These are phyloP conservation scores for Globisporangium recalcitrans DNA, from an alignment of 352 stramenopile species.

Conservation along the genomic window DNA sequence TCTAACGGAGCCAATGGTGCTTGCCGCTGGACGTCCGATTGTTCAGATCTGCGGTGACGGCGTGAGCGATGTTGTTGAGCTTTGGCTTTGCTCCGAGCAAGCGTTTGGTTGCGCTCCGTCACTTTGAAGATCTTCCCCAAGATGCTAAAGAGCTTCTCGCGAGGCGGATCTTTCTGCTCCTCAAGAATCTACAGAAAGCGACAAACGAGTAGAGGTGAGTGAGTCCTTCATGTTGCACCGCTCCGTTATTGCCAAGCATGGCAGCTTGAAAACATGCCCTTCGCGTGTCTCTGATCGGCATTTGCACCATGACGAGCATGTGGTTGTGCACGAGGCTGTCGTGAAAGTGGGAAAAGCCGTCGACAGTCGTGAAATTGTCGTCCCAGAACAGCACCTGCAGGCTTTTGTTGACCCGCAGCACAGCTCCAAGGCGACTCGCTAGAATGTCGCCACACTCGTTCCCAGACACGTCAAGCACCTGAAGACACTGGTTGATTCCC, in stretches of 20 bases:
- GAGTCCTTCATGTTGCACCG: not conserved
- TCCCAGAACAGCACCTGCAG: slow-evolving; percentile 75
- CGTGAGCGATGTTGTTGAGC: not conserved
- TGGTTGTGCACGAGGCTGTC: slow-evolving; percentile 51
- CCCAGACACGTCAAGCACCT: slow-evolving; percentile 67
- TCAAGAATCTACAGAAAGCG: slow-evolving; percentile 50
- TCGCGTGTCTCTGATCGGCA: slow-evolving; percentile 75
- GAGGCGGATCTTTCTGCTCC: slow-evolving; percentile 55
- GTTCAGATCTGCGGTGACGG: not conserved
- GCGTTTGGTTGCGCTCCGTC: slow-evolving; percentile 56
- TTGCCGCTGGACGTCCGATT: not conserved
- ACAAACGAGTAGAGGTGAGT: not conserved
- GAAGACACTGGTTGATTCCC: slow-evolving; percentile 31
- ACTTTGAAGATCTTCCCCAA: slow-evolving; percentile 70
- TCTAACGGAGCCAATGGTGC: not conserved
- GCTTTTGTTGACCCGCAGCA: slow-evolving; percentile 50
- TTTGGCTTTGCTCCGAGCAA: slow-evolving; percentile 5
- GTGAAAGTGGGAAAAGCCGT: slow-evolving; percentile 64
- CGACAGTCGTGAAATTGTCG: slow-evolving; percentile 65
- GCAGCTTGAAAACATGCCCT: slow-evolving; percentile 24
- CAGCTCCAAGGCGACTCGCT: slow-evolving; percentile 32
- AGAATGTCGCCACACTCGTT: slow-evolving; percentile 70
- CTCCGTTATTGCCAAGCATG: not conserved
- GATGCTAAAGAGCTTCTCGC: slow-evolving; percentile 68
- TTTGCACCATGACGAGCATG: slow-evolving; percentile 63